Evolutionary conservation across 2,329 filamentous ascomycete genomes (phyloP).

Genomic region (Juglanconis sp.): DNA sequence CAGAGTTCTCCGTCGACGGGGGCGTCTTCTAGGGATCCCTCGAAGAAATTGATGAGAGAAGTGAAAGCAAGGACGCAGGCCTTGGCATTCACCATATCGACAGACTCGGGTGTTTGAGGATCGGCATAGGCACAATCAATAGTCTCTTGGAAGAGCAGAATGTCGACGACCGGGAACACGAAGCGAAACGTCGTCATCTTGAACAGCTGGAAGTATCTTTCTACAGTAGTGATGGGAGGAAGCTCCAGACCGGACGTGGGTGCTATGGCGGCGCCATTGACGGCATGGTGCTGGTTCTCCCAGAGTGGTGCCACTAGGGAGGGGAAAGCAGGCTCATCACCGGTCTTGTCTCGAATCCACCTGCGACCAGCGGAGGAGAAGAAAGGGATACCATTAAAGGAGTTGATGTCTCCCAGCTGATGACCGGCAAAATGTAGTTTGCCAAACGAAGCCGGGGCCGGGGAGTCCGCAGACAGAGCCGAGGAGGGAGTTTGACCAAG

Average conservation of each 20-base stretch:
- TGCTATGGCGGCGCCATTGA: conserved; percentile 2
- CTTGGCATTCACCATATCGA: conserved; percentile 26
- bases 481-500: not conserved
- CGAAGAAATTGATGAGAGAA: conserved; percentile 30
- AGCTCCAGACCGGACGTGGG: conserved; percentile 25
- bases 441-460: conserved; percentile 23
- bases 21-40: conserved; percentile 4
- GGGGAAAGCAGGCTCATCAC: conserved; percentile 30
- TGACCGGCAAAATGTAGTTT: conserved; percentile 45
- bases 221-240: conserved; percentile 31
- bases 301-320: conserved; percentile 14
- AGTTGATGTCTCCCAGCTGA: conserved; percentile 43
- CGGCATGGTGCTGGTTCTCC: conserved; percentile 17
- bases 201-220: conserved; percentile 33
- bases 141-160: conserved; percentile 41
- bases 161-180: conserved; percentile 48
- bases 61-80: conserved; percentile 49
- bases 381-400: conserved; percentile 46
- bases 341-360: conserved; percentile 46
- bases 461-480: conserved; percentile 10
- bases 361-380: conserved; percentile 43
- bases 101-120: not conserved
- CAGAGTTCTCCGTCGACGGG: conserved; percentile 38
- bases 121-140: not conserved
- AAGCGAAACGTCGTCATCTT: not conserved